Conservation (phyloP, 768 basidiomycete species). For the Zangia roseola region DNA sequence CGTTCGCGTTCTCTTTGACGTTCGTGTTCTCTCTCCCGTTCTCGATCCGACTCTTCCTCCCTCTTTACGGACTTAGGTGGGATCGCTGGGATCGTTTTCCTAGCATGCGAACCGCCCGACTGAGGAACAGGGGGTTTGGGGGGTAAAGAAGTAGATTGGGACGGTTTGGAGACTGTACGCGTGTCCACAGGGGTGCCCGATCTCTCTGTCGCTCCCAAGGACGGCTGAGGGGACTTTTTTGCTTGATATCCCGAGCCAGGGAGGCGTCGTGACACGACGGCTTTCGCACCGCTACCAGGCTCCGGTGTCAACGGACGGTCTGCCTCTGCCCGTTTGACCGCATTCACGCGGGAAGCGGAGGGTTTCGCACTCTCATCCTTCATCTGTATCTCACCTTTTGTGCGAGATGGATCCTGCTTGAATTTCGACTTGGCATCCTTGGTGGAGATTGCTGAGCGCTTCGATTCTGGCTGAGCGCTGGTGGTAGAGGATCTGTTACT, state of each 20-base stretch:
- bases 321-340: constrained; percentile 27
- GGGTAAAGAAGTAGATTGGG: constrained; percentile 32
- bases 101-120: constrained; percentile 25
- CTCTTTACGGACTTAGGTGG: constrained; percentile 20
- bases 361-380: constrained; percentile 36
- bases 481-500: constrained; percentile 23
- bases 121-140: constrained; percentile 31
- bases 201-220: constrained; percentile 21
- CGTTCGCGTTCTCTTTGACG: constrained; percentile 28
- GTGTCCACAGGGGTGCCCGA: constrained; percentile 26
- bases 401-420: constrained; percentile 22
- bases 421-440: constrained; percentile 46
- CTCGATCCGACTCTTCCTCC: constrained; percentile 30
- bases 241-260: constrained; percentile 52
- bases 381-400: constrained; percentile 38
- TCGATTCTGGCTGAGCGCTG: constrained; percentile 34
- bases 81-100: constrained; percentile 27
- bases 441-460: constrained; percentile 44
- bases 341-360: constrained; percentile 30
- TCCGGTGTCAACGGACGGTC: constrained; percentile 23
- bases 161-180: constrained; percentile 26
- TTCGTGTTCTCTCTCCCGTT: constrained; percentile 22
- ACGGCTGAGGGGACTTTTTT: constrained; percentile 31
- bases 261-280: constrained; percentile 30
- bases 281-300: constrained; percentile 13